Evolutionary conservation across 1,284 basidiomycete species (phyloP).

Genomic region (Cryptococcus sp.): DNA sequence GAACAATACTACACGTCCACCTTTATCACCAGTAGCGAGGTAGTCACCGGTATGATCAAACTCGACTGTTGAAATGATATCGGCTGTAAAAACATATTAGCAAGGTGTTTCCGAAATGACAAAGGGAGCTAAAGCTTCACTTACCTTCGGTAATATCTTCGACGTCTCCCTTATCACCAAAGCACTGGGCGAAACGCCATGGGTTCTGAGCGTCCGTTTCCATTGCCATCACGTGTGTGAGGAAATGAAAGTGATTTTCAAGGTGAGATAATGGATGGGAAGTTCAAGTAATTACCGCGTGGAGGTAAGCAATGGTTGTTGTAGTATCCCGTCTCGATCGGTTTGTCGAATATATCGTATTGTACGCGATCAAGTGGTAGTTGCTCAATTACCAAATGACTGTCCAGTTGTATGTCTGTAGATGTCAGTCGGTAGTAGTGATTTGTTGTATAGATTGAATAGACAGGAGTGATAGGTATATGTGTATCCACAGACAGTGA

Average conservation of each 20-base stretch:
- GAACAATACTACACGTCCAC: slow-evolving; percentile 96
- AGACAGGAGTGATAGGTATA: too few species aligned
- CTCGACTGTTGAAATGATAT: slow-evolving; percentile 99
- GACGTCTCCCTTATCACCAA: slow-evolving; percentile 98
- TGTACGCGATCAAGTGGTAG: too few species aligned
- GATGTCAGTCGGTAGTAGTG: too few species aligned
- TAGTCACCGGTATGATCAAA: slow-evolving; percentile 99
- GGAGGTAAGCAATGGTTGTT: too few species aligned
- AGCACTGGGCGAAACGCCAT: slow-evolving; percentile 99
- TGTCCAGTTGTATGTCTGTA: too few species aligned
- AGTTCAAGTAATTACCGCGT: too few species aligned
- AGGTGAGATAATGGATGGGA: neutral
- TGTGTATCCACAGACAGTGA: too few species aligned
- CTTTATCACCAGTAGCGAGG: slow-evolving; percentile 98
- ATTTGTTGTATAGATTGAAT: too few species aligned
- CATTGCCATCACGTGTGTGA: slow-evolving; percentile 46
- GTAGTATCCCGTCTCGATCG: too few species aligned
- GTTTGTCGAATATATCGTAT: too few species aligned
- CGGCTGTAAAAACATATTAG: slow-evolving; percentile 58
- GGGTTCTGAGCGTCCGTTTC: slow-evolving; percentile 69
- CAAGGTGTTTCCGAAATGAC: slow-evolving; percentile 1
- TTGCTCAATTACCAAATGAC: too few species aligned
- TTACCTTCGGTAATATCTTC: slow-evolving; percentile 99
- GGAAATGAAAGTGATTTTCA: neutral
- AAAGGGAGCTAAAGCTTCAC: slow-evolving; percentile 18